Base-by-base conservation (phyloP, 805 yeast genomes). In the Pichia sporocuriosa region DNA sequence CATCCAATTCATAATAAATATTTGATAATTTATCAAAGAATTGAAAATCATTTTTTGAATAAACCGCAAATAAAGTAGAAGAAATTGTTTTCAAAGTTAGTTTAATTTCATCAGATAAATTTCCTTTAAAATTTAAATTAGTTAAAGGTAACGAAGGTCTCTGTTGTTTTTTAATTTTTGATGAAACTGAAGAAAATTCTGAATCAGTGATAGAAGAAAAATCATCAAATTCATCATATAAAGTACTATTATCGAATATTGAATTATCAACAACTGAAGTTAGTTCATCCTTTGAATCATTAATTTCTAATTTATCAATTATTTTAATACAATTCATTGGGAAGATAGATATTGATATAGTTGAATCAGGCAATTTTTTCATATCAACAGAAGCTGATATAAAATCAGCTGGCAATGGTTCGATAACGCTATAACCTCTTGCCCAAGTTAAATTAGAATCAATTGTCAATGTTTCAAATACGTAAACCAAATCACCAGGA, bases 331-430 rank as follows among this genome's bases (percentile, higher is more conserved):
- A 75, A 35, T 70, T 66, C 50, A 73, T 57, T 0, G 94, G 94
- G 32, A 84, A 69, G 9, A 84, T 68, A 2, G 70, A 79, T n/a
- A 79, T 67, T 15, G 66, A 63, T 31, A 73, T 61, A 37, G 69
- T 71, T 40, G 68, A 63, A 32, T 75, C 79, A 0, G 88, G 87
- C 40, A 83, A 63, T 41, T 74, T 75, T 39, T 81, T 84, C 48
- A 77, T 66, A 49, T 76, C 73, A 22, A 77, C 72, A 1, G 78
- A 70, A 12, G 83, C 76, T 28, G 80, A 72, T 32, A 73, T 67
- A 59, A 77, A 82, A 55, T 81, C 86, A 25, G 76, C 70, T 1
- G 90, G 90, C 40, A 78, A 63, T 6, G 94, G 89, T 44, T 78
- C 72, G 29, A 81, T 66, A 27, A 82, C 64, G 4, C 76, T 69